Base-by-base conservation (phyloP, 805 yeast genomes). In the Debaryomyces tyrocola region DNA sequence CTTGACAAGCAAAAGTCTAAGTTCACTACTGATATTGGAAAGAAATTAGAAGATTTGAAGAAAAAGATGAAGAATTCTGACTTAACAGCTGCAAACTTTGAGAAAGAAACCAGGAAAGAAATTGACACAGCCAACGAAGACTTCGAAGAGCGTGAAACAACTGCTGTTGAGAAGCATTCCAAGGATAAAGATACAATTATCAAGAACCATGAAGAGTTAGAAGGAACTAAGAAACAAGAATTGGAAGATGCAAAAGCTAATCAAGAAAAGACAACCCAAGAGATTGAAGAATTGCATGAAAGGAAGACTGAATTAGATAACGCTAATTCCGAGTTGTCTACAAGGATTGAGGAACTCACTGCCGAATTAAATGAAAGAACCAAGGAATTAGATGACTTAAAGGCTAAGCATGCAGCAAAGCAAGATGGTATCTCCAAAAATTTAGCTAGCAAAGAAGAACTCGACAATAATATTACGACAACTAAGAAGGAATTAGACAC, bases 81-180 rank as follows among this genome's bases (percentile, higher is more conserved):
- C 28, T 50, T 55, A 18, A 66, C 60, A 11, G 67, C 69, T 20
- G 71, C 60, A 38, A 59, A 57, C 9, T 75, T 78, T 52, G 71
- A 77, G 40, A 60, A 58, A n/a, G 64, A 64, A 17, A 70, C 78
- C 35, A 69, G 62, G 41, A 57, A 55, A 29, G 77, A 72, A 46
- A 78, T 78, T 45, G 74, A 67, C 50, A 69, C 74, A 33, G 78
- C 78, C 47, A 67, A 63, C 35, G 60, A 59, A 15, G 80, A 77
- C 37, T 77, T 64, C 48, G 74, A 65, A 43, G 64, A 64, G n/a
- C 72, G 78, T 37, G 84, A 79, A 62, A 58, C 54, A 15, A 65
- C 69, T 39, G 78, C 82, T 6, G 74, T 73, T 37, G 78, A 63
- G 40, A 66, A 71, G 46, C 84, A 79, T 54, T 69, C 53, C 11